phyloP scores from a whole-genome alignment of 2,329 filamentous ascomycete species.

The Claviceps sorghi region DNA sequence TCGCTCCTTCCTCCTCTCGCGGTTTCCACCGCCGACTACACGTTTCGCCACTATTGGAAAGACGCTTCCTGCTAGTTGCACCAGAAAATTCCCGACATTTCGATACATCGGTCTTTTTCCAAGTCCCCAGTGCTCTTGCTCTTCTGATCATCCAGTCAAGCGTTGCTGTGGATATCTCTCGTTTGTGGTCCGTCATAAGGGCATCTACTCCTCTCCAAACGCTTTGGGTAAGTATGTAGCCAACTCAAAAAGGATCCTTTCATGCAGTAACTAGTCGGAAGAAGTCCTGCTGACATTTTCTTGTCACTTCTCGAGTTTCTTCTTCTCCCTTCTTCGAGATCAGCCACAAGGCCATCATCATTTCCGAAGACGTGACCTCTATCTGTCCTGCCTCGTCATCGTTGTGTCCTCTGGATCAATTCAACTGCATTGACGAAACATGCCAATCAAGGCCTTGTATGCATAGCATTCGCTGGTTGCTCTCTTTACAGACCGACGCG shows the following conservation, averaged over 20 bases:
- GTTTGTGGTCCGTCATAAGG: neutral
- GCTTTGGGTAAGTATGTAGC: slow-evolving; percentile 1
- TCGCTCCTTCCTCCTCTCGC: slow-evolving; percentile 1
- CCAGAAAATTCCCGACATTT: neutral
- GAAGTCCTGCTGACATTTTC: slow-evolving; percentile 1
- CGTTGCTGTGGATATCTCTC: neutral
- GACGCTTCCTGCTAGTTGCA: neutral
- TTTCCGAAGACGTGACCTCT: slow-evolving; percentile 3
- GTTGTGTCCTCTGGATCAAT: slow-evolving; percentile 3
- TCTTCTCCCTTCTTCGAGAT: slow-evolving; percentile 3
- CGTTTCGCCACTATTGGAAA: neutral
- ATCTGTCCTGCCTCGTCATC: slow-evolving; percentile 6
- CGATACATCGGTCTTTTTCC: neutral
- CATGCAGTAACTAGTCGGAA: neutral
- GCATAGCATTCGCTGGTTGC: slow-evolving; percentile 24
- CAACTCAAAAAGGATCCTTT: neutral
- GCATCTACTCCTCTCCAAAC: slow-evolving; percentile 2
- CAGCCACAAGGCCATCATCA: slow-evolving; percentile 6
- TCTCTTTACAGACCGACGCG: slow-evolving; percentile 15
- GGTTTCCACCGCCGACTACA: neutral
- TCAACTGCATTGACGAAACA: slow-evolving; percentile 9
- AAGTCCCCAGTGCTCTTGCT: neutral
- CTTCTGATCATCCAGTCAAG: neutral
- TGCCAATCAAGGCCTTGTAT: slow-evolving; percentile 19
- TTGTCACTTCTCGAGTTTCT: slow-evolving; percentile 3